A percentile compares a stretch with the other conserved stretches of the same genome.
These are phyloP conservation scores for Pleurotus cornucopiae DNA, from an alignment of 768 basidiomycete species.

Conservation along the genomic window DNA sequence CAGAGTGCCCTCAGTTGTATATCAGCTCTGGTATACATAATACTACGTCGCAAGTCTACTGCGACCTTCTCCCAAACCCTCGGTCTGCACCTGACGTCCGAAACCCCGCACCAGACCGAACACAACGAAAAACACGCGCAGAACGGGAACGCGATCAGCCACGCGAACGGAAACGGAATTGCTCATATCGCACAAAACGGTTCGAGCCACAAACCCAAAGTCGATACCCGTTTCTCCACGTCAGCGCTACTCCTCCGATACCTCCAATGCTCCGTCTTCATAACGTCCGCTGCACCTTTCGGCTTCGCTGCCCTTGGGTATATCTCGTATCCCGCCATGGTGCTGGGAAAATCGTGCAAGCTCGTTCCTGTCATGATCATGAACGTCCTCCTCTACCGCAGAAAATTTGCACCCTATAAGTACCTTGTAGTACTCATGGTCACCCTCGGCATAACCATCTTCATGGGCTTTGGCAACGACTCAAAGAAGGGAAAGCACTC, in stretches of 20 bases:
- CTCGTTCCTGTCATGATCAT: slow-evolving; percentile 98
- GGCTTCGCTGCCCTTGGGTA: slow-evolving; percentile 93
- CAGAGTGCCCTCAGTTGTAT: slow-evolving; percentile 78
- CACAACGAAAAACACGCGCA: slow-evolving; percentile 10
- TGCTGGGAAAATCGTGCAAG: slow-evolving; percentile 98
- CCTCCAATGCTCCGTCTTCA: slow-evolving; percentile 81
- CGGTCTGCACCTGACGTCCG: slow-evolving; percentile 43
- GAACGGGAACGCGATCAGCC: slow-evolving; percentile 17
- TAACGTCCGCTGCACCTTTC: slow-evolving; percentile 90
- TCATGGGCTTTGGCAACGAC: slow-evolving; percentile 84
- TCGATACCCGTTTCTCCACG: slow-evolving; percentile 27
- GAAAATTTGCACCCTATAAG: slow-evolving; percentile 89
- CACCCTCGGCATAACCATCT: slow-evolving; percentile 85
- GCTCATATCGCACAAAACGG: slow-evolving; percentile 22
- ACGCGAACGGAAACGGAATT: slow-evolving; percentile 20
- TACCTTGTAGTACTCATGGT: slow-evolving; percentile 95
- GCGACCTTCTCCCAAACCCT: slow-evolving; percentile 53
- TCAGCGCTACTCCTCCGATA: slow-evolving; percentile 64
- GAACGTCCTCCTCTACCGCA: slow-evolving; percentile 93
- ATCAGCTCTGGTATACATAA: slow-evolving; percentile 75
- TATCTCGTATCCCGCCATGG: slow-evolving; percentile 98
- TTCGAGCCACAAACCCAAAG: slow-evolving; percentile 19
- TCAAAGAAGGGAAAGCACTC: neutral
- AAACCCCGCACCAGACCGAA: slow-evolving; percentile 15
- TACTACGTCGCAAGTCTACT: slow-evolving; percentile 50